Evolutionary conservation across 345 rosid genomes (phyloP), one percentile per base, ranked within the genome.

Genomic region (Theobroma cacao): DNA sequence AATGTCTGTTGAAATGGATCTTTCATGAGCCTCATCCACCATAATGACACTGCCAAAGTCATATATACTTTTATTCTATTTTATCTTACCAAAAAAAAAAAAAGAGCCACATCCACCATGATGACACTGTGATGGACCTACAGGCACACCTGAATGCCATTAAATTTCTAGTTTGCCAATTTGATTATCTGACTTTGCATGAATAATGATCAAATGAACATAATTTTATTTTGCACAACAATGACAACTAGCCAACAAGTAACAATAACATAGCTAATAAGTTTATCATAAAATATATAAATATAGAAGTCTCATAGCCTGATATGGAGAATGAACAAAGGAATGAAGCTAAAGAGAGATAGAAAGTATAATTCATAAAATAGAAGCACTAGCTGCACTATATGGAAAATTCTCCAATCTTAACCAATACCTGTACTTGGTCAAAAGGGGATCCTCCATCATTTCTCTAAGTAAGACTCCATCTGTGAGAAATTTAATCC

Each of bases 1-100:
- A 81, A 96, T 91, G 81, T 96, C 99, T 13, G 98, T 96, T 31
- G 99, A 92, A 80, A 94, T 92, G 59, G 99, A 94, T 82, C 99
- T 89, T 86, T 96, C 99, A 64, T 96, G 98, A 82, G 99, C 99
- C 89, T 96, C 99, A 83, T 96, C 99, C 31, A 96, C 90, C 99
- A 96, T 96, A 84, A 96, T 84, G 77, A 96, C 98, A 88, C 99
- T 96, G 85, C 58, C 43, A 80, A 6, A 43, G 15, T n/a, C 66
- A 63, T 28, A 82, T 43, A 22, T 5, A 68, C 73, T 43, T 68
- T 43, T 26, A 68, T 22, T 43, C 55, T 6, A 4, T 68, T 68
- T 41, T 40, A 41, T 40, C 71, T 38, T n/a, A 24, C 34, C 43
- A 1, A 26, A 26, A 12, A 1, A 26, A 26, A 12, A 24, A 45